phyloP scores from a whole-genome alignment of 2,329 filamentous ascomycete genomes.

The Fusarium drepaniforme region DNA sequence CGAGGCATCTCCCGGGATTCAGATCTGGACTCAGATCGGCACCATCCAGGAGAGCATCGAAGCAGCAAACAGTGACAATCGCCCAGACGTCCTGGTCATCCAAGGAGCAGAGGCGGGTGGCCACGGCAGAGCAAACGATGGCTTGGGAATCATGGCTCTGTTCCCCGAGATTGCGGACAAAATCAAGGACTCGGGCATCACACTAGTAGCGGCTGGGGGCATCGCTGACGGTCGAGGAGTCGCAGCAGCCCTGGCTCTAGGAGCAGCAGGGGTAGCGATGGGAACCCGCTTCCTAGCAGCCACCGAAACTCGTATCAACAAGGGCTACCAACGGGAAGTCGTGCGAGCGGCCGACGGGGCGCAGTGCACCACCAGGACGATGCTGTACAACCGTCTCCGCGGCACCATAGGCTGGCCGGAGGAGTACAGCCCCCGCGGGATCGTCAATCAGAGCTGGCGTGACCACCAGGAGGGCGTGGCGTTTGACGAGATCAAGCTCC shows the following conservation, averaged over 20 bases:
- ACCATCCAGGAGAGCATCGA: slow-evolving; percentile 60
- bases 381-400: slow-evolving; percentile 58
- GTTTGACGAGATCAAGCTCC: slow-evolving; percentile 59
- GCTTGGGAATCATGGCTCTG: slow-evolving; percentile 59
- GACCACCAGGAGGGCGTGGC: slow-evolving; percentile 51
- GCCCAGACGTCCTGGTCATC: slow-evolving; percentile 63
- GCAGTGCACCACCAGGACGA: slow-evolving; percentile 54
- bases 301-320: slow-evolving; percentile 53
- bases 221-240: slow-evolving; percentile 64
- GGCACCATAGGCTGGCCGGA: slow-evolving; percentile 56
- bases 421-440: slow-evolving; percentile 53
- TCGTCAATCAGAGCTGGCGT: slow-evolving; percentile 54
- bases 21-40: slow-evolving; percentile 67
- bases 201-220: slow-evolving; percentile 65
- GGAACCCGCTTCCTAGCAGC: slow-evolving; percentile 73
- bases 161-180: slow-evolving; percentile 63
- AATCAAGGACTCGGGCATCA: slow-evolving; percentile 50
- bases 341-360: slow-evolving; percentile 56
- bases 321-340: slow-evolving; percentile 58
- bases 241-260: slow-evolving; percentile 62
- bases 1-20: slow-evolving; percentile 52
- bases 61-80: slow-evolving; percentile 48
- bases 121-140: slow-evolving; percentile 60
- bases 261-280: slow-evolving; percentile 67
- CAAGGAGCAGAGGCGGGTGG: slow-evolving; percentile 68